A percentile compares a stretch with the other conserved stretches of the same genome.
phyloP scores from a whole-genome alignment of 495 filamentous ascomycete genomes.

The Chaetomium tenue region DNA sequence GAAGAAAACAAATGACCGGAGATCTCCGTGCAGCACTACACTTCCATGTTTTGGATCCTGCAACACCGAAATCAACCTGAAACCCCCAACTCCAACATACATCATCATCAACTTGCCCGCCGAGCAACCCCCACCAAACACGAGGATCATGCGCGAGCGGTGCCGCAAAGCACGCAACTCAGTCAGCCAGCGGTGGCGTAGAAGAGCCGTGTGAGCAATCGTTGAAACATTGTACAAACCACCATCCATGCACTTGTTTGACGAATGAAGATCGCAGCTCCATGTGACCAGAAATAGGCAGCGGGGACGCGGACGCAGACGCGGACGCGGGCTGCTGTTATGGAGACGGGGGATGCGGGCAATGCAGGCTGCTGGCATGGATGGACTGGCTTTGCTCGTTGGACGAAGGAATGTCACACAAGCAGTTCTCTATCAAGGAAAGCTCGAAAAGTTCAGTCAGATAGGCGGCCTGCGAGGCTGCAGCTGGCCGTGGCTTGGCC shows the following conservation, averaged over 20 bases:
- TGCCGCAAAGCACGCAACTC: neutral
- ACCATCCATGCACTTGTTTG: neutral
- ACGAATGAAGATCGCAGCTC: neutral
- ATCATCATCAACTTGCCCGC: neutral
- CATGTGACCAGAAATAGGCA: neutral
- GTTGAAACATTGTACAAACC: neutral
- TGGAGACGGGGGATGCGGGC: too few relatives aligned
- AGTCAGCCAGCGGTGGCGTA: too few relatives aligned
- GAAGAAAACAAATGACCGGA: too few relatives aligned
- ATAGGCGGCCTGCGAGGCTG: neutral
- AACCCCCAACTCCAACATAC: neutral
- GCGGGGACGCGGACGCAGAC: neutral
- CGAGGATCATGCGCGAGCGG: neutral
- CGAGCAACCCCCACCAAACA: neutral
- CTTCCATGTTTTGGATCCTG: too few relatives aligned
- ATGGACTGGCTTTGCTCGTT: neutral
- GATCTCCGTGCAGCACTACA: too few relatives aligned
- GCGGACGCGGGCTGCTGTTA: neutral
- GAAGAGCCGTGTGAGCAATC: neutral
- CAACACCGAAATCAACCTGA: neutral
- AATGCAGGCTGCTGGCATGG: too few relatives aligned
- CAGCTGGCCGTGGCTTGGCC: neutral
- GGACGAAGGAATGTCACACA: neutral
- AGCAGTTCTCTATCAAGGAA: neutral
- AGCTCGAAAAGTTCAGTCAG: too few relatives aligned